Evolutionary conservation across 1,284 basidiomycete genomes (phyloP), one percentile per base, ranked within the genome.

Genomic region (Uromyces viciae-fabae): DNA sequence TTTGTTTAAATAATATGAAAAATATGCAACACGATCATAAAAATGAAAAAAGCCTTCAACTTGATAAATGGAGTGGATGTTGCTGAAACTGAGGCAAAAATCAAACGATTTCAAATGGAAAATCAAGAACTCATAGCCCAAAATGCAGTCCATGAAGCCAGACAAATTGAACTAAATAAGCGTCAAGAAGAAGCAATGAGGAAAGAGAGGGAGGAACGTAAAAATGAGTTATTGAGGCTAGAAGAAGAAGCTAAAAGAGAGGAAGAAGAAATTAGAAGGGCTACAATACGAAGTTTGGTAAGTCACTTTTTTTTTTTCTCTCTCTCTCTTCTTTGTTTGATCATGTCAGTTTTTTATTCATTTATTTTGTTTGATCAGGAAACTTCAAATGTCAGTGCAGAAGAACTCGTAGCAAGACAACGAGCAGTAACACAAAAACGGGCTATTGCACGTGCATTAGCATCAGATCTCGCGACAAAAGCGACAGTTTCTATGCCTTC

Each of bases 31-130:
- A n/a, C n/a, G n/a, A n/a, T n/a, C n/a, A n/a, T n/a, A n/a, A n/a
- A n/a, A n/a, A n/a, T n/a, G n/a, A n/a, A 15, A 75, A 46, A 82
- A 94, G 94, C 94, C 0, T 99, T 98, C 88, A 98, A 98, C 85
- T 90, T 99, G 19, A 94, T 99, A 82, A 92, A 99, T 85, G 92
- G 94, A 79, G 90, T 95, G 72, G 92, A 98, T 84, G 86, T 95
- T n/a, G 87, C 90, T 19, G 88, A 91, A 83, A 98, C 95, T 0
- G 94, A 98, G 87, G 90, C 90, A 11, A 91, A 92, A 52, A 93
- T 99, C 77, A 89, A 90, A 1, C 89, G 89, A 73, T 95, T 94
- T 86, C 91, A 92, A 72, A 89, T 89, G 33, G 91, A 93, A 83
- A 97, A 97, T 85, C 91, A 92, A 1, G 89, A 90, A 0, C 86